Evolutionary conservation across 352 stramenopile genomes (phyloP), one percentile per base, ranked within the genome.

Genomic region (Achlya hypogyna): DNA sequence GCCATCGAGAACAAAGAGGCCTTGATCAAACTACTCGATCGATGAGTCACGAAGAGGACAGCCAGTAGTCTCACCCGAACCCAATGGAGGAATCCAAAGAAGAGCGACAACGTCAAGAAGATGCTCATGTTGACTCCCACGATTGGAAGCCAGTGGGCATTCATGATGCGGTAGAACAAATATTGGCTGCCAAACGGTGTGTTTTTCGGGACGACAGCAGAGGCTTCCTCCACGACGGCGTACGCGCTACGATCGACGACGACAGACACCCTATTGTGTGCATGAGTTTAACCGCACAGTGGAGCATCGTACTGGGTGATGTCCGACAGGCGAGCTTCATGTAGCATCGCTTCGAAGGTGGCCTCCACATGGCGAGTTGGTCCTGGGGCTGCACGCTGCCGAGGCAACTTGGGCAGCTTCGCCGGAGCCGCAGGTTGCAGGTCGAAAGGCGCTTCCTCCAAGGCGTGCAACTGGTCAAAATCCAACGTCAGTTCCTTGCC

Each of bases 401-500:
- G 31, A 88, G 81, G 29, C 9, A 62, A 8, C 35, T 10, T 8
- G 20, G 8, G 53, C 45, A n/a, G n/a, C 25, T 64, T 40, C 5
- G 29, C 23, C 16, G 29, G 29, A 10, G 22, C 25, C 34, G 22
- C 22, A 20, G 22, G 22, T 20, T 49, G 18, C 18, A 49, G 42
- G 54, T 89, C 73, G 42, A 92, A 89, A 6, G 72, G 64, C 1
- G 78, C 76, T 12, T 70, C 53, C 6, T 88, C 80, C n/a, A 87
- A 75, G 2, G 69, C 67, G 52, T 81, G 90, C 16, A 93, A 75
- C 62, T 87, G 88, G 22, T 75, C 75, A 69, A 93, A 93, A 32
- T 93, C 79, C 79, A 93, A 88, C 43, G 88, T 76, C 9, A 91
- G 77, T 53, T 89, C 76, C 8, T 76, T 71, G 65, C 84, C 79